Evolutionary conservation across 176 grass and related monocot species (phyloP).

Genomic region (Ensete glaucum): DNA sequence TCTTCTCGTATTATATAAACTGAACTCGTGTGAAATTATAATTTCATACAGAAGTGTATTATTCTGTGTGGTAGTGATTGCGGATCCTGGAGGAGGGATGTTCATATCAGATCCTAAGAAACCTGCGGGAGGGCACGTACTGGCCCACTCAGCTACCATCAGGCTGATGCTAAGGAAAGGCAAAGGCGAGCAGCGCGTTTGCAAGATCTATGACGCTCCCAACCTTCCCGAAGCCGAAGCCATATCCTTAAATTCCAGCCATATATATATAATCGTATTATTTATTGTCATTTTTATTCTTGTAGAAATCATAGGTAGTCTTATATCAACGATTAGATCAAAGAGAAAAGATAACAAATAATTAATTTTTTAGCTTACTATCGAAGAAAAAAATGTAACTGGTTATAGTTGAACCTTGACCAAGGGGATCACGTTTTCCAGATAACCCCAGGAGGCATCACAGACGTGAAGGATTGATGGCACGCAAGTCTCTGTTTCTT

Average conservation of each 20-base stretch:
- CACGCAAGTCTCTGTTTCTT: neutral
- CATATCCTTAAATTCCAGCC: conserved; percentile 43
- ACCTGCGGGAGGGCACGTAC: conserved; percentile 69
- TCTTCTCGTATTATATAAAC: too few species aligned
- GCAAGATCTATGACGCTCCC: conserved; percentile 90
- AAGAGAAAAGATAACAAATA: too few species aligned
- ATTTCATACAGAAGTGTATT: neutral
- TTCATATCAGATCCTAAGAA: conserved; percentile 92
- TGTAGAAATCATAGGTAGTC: too few species aligned
- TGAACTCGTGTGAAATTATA: neutral
- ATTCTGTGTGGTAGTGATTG: conserved; percentile 51
- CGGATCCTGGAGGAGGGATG: conserved; percentile 68
- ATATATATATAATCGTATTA: too few species aligned
- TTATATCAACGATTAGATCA: too few species aligned
- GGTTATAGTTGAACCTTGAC: conserved; percentile 39
- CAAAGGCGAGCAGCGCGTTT: conserved; percentile 85
- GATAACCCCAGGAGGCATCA: conserved; percentile 71
- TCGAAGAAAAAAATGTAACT: neutral
- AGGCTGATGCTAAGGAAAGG: conserved; percentile 86
- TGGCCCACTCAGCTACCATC: conserved; percentile 60
- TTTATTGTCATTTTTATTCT: too few species aligned
- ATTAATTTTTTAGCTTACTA: neutral
- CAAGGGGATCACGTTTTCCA: conserved; percentile 54
- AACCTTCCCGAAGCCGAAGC: conserved; percentile 90
- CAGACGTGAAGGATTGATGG: conserved; percentile 73